Percentiles rank a stretch among this genome's conserved stretches.
These are phyloP conservation scores for Saccharomyces eubayanus DNA, from an alignment of 805 yeast genomes.

Conservation along the genomic window DNA sequence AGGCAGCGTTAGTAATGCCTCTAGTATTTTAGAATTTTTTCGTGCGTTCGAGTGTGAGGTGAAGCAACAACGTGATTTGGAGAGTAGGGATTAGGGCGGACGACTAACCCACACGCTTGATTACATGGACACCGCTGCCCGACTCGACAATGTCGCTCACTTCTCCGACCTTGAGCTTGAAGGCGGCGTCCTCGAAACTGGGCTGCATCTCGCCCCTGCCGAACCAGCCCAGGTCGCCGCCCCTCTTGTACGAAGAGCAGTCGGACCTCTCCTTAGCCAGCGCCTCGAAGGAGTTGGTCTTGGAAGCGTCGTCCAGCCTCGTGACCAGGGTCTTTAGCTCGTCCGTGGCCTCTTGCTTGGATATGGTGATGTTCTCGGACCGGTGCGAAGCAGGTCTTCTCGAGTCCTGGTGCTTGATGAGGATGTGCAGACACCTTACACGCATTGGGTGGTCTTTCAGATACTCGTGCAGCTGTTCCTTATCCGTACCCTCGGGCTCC, in stretches of 20 bases:
- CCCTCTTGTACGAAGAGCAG: slow-evolving; percentile 75
- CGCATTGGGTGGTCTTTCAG: slow-evolving; percentile 51
- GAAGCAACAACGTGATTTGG: background rate
- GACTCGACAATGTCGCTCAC: slow-evolving; percentile 76
- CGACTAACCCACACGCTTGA: slow-evolving; percentile 61
- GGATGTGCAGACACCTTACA: slow-evolving; percentile 71
- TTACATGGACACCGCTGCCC: slow-evolving; percentile 83
- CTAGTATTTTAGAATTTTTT: background rate
- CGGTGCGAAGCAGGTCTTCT: slow-evolving; percentile 93
- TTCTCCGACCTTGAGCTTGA: slow-evolving; percentile 73
- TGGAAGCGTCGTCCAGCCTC: slow-evolving; percentile 5
- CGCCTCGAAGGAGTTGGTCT: slow-evolving; percentile 46
- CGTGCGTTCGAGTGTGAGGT: background rate
- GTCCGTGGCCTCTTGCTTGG: slow-evolving; percentile 76
- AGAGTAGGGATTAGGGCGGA: background rate
- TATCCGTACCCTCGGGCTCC: slow-evolving; percentile 78
- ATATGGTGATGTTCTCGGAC: slow-evolving; percentile 59
- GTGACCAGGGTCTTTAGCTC: slow-evolving; percentile 47
- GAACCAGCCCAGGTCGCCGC: slow-evolving; percentile 89
- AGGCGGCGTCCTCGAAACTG: slow-evolving; percentile 81
- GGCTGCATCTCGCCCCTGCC: slow-evolving; percentile 94
- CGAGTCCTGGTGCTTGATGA: slow-evolving; percentile 74
- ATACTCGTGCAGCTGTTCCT: slow-evolving; percentile 48
- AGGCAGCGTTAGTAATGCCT: background rate
- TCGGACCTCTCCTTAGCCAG: slow-evolving; percentile 81